Conservation (phyloP, 306 rosid species). For the Lotus japonicus region DNA sequence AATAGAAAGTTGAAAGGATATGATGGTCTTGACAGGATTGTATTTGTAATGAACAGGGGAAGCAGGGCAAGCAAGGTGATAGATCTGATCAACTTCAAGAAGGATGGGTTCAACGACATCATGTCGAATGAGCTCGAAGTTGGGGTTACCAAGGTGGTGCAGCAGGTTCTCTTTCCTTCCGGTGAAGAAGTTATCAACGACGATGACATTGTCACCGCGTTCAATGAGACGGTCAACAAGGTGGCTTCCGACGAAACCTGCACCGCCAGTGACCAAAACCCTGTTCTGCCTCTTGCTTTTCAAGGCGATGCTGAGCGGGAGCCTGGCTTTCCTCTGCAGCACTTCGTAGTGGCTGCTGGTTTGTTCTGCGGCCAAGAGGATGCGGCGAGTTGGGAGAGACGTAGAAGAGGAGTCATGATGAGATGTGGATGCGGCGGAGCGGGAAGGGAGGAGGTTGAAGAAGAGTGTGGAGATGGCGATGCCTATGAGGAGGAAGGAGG, state of each 20-base stretch:
- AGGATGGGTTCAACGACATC: slow-evolving; percentile 87
- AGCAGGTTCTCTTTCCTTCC: slow-evolving; percentile 71
- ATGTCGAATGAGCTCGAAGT: slow-evolving; percentile 84
- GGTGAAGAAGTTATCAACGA: slow-evolving; percentile 77
- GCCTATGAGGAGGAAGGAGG: slow-evolving; percentile 27
- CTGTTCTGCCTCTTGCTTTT: slow-evolving; percentile 37
- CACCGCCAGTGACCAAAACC: slow-evolving; percentile 85
- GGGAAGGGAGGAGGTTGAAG: slow-evolving; percentile 31
- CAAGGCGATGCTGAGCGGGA: slow-evolving; percentile 32
- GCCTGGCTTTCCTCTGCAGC: slow-evolving; percentile 21
- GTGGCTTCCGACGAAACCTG: slow-evolving; percentile 95
- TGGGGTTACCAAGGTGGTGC: slow-evolving; percentile 73
- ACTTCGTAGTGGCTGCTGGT: background rate
- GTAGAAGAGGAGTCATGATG: background rate
- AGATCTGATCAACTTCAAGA: slow-evolving; percentile 92
- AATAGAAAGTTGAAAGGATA: slow-evolving; percentile 40
- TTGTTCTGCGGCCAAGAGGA: slow-evolving; percentile 23
- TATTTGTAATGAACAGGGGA: slow-evolving; percentile 94
- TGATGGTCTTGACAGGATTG: slow-evolving; percentile 93
- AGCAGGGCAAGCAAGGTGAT: slow-evolving; percentile 93
- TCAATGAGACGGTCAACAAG: slow-evolving; percentile 83
- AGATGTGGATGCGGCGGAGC: background rate
- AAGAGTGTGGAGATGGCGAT: slow-evolving; percentile 20
- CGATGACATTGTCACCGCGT: slow-evolving; percentile 77
- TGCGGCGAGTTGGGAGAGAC: slow-evolving; percentile 38